Evolutionary conservation across 805 yeast species (phyloP), one percentile per base, ranked within the genome.

Genomic region (Tetrapisispora fleetii): DNA sequence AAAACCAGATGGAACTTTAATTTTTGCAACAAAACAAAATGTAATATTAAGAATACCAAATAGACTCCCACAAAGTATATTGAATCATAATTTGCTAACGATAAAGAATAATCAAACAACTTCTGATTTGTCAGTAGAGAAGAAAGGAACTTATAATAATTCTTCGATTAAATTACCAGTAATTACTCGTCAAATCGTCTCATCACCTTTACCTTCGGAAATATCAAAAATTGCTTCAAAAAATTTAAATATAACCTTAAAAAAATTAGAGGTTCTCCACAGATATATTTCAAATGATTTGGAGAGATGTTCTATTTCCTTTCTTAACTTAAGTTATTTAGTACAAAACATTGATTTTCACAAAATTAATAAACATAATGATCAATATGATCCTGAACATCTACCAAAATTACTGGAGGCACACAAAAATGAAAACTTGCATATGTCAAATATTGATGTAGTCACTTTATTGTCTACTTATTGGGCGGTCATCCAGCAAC

Each of bases 31-130:
- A 13, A 74, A 72, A 48, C 60, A 68, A 18, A 61, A 65, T 16
- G 71, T 83, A 46, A 67, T 69, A 36, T 56, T 77, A 30, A 67
- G 87, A 42, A 67, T 84, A 11, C 89, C 90, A 1, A 54, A 61
- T 38, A 50, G 58, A 1, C 50, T 67, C 6, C 57, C 62, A 22
- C 40, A 45, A 30, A 47, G 52, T 2, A 47, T 50, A 1, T 50
- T 52, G 3, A 48, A 51, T 1, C 10, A 30, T 8, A 8, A 16
- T 5, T 22, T 24, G 4, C 32, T 47, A 33, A 40, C 59, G n/a
- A 49, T 54, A 36, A 48, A 40, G 17, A 65, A 9, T 22, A 13
- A 22, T 5, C 11, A 13, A 16, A 17, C 10, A 21, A 4, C 17
- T 13, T 18, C 41, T 22, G 22, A 2, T 22, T 33, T n/a, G 10